phyloP scores from a whole-genome alignment of 73 alveolate species.

The Stentor coeruleus region DNA sequence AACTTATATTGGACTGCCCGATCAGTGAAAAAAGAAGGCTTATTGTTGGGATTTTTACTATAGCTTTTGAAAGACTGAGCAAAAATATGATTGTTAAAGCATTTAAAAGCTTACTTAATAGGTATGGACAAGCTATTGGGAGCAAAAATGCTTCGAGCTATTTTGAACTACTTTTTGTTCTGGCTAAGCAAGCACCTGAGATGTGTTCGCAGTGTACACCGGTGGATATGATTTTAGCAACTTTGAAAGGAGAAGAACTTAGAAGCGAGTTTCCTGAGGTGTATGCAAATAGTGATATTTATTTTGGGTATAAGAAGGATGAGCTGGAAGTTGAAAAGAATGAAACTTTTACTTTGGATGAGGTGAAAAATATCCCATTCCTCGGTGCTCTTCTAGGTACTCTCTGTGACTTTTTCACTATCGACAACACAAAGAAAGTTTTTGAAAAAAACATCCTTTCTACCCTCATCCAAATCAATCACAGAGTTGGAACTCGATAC shows the following conservation, averaged over 20 bases:
- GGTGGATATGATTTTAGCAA: neutral
- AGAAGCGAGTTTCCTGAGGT: neutral
- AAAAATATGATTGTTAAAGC: neutral
- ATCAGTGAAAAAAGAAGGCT: constrained; percentile 47
- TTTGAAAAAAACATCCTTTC: too few relatives aligned
- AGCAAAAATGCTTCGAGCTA: neutral
- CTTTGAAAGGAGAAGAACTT: neutral
- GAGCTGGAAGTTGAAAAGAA: neutral
- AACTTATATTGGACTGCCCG: constrained; percentile 54
- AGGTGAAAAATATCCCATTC: neutral
- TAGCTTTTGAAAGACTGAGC: constrained; percentile 32
- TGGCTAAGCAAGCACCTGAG: neutral
- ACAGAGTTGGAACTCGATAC: neutral
- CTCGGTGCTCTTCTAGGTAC: neutral
- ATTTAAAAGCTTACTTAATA: neutral
- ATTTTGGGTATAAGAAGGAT: neutral
- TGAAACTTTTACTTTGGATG: too few relatives aligned
- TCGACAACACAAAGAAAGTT: neutral
- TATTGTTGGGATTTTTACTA: constrained; percentile 37
- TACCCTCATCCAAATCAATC: neutral
- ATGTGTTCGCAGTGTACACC: neutral
- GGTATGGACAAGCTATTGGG: neutral
- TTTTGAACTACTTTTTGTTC: neutral
- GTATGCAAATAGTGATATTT: neutral
- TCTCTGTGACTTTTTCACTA: neutral